A percentile compares a stretch with the other conserved stretches of the same genome.
Conservation (phyloP, 2,329 filamentous ascomycete species). For the Sphaceloma murrayae region DNA sequence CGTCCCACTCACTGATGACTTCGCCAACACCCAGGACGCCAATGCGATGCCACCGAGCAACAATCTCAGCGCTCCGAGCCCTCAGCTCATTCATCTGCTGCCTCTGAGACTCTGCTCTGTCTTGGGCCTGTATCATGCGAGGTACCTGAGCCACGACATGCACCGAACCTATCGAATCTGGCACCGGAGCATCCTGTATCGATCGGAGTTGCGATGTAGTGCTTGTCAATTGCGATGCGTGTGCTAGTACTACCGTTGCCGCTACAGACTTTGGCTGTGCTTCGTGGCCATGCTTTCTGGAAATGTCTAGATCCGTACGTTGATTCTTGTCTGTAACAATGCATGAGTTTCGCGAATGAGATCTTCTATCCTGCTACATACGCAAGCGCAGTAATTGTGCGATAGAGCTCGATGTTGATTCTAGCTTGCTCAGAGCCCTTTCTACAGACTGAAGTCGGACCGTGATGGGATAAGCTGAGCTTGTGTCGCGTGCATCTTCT, state of each 20-base stretch:
- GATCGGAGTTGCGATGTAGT: conserved; percentile 37
- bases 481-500: conserved; percentile 13
- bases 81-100: conserved; percentile 55
- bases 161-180: conserved; percentile 37
- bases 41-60: conserved; percentile 59
- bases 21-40: conserved; percentile 59
- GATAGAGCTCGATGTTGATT: conserved; percentile 32
- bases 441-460: conserved; percentile 25
- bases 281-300: conserved; percentile 11
- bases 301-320: conserved; percentile 19
- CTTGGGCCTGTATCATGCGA: conserved; percentile 52
- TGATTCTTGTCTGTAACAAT: neutral
- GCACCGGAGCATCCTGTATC: conserved; percentile 36
- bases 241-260: conserved; percentile 35
- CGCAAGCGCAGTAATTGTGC: conserved; percentile 33
- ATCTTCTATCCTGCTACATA: conserved; percentile 30
- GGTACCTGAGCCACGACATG: conserved; percentile 50
- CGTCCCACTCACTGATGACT: conserved; percentile 62
- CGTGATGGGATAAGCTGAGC: conserved; percentile 19
- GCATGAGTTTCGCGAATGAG: neutral
- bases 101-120: conserved; percentile 51
- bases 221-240: conserved; percentile 35
- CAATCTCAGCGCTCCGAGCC: conserved; percentile 48
- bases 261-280: neutral
- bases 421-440: conserved; percentile 30